These are phyloP conservation scores for Kwoniella botswanensis DNA, from an alignment of 768 basidiomycete species.

Conservation along the genomic window DNA sequence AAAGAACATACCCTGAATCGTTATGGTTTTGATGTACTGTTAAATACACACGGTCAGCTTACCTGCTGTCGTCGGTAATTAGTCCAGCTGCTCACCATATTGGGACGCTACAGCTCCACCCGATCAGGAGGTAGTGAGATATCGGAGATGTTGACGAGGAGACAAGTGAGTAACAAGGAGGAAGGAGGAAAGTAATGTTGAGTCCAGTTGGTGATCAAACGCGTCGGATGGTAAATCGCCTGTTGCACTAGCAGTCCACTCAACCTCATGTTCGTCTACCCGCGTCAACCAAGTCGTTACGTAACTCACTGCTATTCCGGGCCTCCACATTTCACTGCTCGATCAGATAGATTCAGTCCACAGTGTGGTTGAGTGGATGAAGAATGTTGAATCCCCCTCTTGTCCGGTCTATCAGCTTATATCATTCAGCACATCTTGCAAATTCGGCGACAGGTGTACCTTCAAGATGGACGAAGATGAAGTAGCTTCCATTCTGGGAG, in stretches of 20 bases:
- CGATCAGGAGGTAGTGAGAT: not conserved
- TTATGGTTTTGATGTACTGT: conserved; percentile 57
- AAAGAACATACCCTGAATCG: conserved; percentile 50
- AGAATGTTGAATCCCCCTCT: not conserved
- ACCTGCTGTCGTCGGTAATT: not conserved
- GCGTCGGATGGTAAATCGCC: conserved; percentile 6
- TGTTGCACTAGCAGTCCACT: conserved; percentile 2
- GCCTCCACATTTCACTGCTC: conserved; percentile 7
- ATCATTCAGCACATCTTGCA: not conserved
- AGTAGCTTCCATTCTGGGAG: conserved; percentile 26
- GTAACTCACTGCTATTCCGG: not conserved
- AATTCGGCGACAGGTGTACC: not conserved
- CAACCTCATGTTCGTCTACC: conserved; percentile 10
- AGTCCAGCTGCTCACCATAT: conserved; percentile 14
- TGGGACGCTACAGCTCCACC: not conserved
- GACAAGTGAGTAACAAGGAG: not conserved
- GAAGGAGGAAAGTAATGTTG: conserved; percentile 7
- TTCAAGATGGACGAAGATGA: conserved; percentile 28
- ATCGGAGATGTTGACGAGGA: not conserved
- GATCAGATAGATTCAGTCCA: not conserved
- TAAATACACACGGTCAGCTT: not conserved
- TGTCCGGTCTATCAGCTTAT: not conserved
- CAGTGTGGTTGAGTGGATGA: not conserved
- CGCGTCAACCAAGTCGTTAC: conserved; percentile 21
- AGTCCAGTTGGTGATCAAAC: conserved; percentile 3